A percentile compares a stretch with the other conserved stretches of the same genome.
These are phyloP conservation scores for Podospora bellae-mahoneyi DNA, from an alignment of 495 filamentous ascomycete species.

Conservation along the genomic window DNA sequence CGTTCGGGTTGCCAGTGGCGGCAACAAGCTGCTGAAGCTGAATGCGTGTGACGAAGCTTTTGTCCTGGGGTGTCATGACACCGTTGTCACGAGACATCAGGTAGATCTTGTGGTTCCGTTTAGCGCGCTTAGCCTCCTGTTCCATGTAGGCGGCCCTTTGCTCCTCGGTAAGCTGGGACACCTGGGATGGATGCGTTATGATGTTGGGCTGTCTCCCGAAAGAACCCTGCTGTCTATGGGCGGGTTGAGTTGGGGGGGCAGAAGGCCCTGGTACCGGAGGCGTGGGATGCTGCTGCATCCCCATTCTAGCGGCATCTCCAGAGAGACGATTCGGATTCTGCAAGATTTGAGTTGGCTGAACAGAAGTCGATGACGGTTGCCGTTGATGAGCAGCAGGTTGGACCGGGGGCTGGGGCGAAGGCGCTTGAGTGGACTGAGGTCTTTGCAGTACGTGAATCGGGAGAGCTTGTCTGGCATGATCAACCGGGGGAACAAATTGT, in stretches of 20 bases:
- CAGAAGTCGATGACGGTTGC: constrained; percentile 45
- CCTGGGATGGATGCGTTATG: constrained; percentile 69
- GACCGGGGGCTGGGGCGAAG: constrained; percentile 30
- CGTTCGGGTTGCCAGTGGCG: constrained; percentile 79
- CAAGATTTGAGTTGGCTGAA: constrained; percentile 55
- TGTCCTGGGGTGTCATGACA: constrained; percentile 97
- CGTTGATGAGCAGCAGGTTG: constrained; percentile 39
- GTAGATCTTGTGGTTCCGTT: constrained; percentile 97
- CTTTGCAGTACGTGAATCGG: constrained; percentile 48
- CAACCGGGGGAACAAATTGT: constrained; percentile 30
- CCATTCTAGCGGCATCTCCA: constrained; percentile 37
- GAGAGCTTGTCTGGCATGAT: constrained; percentile 23
- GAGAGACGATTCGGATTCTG: constrained; percentile 48
- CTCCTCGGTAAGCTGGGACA: constrained; percentile 73
- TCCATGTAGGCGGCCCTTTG: constrained; percentile 72
- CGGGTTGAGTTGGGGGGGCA: constrained; percentile 28
- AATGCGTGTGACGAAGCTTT: constrained; percentile 98
- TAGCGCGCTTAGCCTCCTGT: constrained; percentile 91
- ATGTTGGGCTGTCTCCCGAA: constrained; percentile 38
- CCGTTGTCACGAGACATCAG: constrained; percentile 91
- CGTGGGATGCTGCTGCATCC: constrained; percentile 26
- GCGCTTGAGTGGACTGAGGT: constrained; percentile 38
- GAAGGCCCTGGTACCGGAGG: constrained; percentile 14
- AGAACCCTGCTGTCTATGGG: constrained; percentile 39
- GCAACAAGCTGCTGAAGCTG: constrained; percentile 94